phyloP scores from a whole-genome alignment of 2,329 filamentous ascomycete species.

The Cercospora nicotianae region DNA sequence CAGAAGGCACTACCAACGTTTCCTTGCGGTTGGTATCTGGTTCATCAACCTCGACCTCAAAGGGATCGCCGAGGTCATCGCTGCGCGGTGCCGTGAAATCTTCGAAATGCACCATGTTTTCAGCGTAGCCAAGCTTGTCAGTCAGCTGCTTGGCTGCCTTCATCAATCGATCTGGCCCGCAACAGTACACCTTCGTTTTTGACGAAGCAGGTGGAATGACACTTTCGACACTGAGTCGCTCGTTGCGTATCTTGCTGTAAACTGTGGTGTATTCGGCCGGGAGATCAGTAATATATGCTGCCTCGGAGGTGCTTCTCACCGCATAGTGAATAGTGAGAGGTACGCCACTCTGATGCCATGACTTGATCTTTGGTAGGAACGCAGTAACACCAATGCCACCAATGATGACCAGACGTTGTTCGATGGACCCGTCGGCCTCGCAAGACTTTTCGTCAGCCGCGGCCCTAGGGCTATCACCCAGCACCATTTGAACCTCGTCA shows the following conservation, averaged over 20 bases:
- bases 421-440: slow-evolving; percentile 37
- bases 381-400: slow-evolving; percentile 68
- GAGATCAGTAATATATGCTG: slow-evolving; percentile 54
- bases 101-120: slow-evolving; percentile 61
- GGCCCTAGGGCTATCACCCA: slow-evolving; percentile 9
- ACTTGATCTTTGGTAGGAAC: slow-evolving; percentile 55
- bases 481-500: slow-evolving; percentile 50
- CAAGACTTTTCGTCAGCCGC: slow-evolving; percentile 23
- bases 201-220: slow-evolving; percentile 45
- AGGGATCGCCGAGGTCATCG: slow-evolving; percentile 57
- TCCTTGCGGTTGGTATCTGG: slow-evolving; percentile 32
- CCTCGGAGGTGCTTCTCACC: slow-evolving; percentile 53
- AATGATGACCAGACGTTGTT: slow-evolving; percentile 63
- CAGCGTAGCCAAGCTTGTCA: slow-evolving; percentile 45
- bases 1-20: slow-evolving; percentile 47
- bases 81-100: slow-evolving; percentile 52
- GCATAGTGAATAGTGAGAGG: slow-evolving; percentile 60
- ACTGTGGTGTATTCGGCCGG: slow-evolving; percentile 42
- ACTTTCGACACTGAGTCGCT: slow-evolving; percentile 53
- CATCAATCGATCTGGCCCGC: slow-evolving; percentile 60
- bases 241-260: slow-evolving; percentile 55
- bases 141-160: slow-evolving; percentile 49
- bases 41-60: slow-evolving; percentile 57
- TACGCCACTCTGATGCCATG: slow-evolving; percentile 33
- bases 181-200: slow-evolving; percentile 59